Conservation (phyloP, 768 basidiomycete genomes). For the Phaffia australis region DNA sequence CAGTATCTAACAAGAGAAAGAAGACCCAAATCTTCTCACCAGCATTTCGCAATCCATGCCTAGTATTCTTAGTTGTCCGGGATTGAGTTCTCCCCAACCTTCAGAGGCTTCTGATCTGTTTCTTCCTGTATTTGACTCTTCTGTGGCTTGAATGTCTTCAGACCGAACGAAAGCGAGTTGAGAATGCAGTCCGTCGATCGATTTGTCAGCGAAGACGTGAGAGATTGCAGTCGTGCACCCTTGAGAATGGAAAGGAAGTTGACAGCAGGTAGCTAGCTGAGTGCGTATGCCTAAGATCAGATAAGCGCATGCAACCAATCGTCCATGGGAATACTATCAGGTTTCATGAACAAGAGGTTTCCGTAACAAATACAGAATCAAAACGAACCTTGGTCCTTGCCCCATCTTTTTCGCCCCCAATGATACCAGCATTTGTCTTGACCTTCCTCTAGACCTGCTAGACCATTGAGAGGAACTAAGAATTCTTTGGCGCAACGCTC, state of each 20-base stretch:
- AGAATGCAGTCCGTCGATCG: conserved; percentile 54
- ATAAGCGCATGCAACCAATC: background rate
- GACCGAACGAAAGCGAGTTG: conserved; percentile 61
- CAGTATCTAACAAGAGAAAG: background rate
- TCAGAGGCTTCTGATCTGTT: conserved; percentile 13
- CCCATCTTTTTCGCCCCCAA: conserved; percentile 62
- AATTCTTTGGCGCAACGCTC: conserved; percentile 67
- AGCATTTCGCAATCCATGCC: conserved; percentile 97
- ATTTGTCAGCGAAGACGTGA: conserved; percentile 82
- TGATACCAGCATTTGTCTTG: conserved; percentile 63
- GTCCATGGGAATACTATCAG: too few species aligned
- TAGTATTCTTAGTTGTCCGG: conserved; percentile 41
- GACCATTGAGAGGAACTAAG: conserved; percentile 41
- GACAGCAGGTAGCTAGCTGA: conserved; percentile 69
- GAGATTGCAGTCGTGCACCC: conserved; percentile 63
- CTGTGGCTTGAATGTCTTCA: conserved; percentile 24
- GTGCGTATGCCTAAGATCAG: conserved; percentile 39
- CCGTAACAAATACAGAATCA: background rate
- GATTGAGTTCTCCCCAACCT: conserved; percentile 43
- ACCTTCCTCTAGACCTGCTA: conserved; percentile 39
- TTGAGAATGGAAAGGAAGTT: conserved; percentile 47
- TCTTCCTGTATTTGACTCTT: conserved; percentile 27
- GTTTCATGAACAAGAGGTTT: background rate
- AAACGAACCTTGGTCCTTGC: conserved; percentile 54
- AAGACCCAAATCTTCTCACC: conserved; percentile 27